phyloP scores from a whole-genome alignment of 352 stramenopile genomes.

The Phytophthora meadii region DNA sequence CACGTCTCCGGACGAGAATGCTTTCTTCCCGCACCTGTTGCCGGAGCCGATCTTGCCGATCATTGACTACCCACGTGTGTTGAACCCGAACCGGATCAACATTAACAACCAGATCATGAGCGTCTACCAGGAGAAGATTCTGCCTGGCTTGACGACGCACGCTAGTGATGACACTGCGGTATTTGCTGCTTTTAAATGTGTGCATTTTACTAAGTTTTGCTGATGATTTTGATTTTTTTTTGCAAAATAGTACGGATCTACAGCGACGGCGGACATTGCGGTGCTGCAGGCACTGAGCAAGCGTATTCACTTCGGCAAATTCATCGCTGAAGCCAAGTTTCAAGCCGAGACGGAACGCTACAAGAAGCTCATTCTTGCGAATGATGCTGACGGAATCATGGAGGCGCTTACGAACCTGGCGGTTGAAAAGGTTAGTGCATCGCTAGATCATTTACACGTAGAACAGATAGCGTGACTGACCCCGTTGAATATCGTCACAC shows the following conservation, averaged over 20 bases:
- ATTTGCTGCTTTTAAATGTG: not conserved
- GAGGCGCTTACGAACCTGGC: constrained; percentile 93
- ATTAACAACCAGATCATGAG: constrained; percentile 98
- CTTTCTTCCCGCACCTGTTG: constrained; percentile 96
- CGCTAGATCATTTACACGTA: too few relatives aligned
- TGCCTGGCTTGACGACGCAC: constrained; percentile 89
- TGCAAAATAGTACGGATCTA: constrained; percentile 73
- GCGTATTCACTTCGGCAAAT: constrained; percentile 99
- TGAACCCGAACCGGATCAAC: constrained; percentile 96
- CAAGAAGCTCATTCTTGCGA: constrained; percentile 91
- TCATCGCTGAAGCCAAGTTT: constrained; percentile 98
- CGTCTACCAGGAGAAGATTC: constrained; percentile 96
- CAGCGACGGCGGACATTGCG: constrained; percentile 90
- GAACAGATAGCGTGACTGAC: not conserved
- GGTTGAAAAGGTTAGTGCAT: constrained; percentile 87
- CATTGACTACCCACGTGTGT: constrained; percentile 93
- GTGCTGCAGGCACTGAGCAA: constrained; percentile 96
- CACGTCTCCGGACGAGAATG: constrained; percentile 98
- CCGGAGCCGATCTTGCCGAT: constrained; percentile 92
- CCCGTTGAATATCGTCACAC: not conserved
- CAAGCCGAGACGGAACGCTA: constrained; percentile 91
- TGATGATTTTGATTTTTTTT: not conserved
- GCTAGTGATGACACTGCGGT: constrained; percentile 91
- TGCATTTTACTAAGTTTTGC: not conserved
- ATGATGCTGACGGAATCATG: constrained; percentile 97